Evolutionary conservation across 2,329 filamentous ascomycete species (phyloP), one percentile per base, ranked within the genome.

Genomic region (Exserohilum rostratum): DNA sequence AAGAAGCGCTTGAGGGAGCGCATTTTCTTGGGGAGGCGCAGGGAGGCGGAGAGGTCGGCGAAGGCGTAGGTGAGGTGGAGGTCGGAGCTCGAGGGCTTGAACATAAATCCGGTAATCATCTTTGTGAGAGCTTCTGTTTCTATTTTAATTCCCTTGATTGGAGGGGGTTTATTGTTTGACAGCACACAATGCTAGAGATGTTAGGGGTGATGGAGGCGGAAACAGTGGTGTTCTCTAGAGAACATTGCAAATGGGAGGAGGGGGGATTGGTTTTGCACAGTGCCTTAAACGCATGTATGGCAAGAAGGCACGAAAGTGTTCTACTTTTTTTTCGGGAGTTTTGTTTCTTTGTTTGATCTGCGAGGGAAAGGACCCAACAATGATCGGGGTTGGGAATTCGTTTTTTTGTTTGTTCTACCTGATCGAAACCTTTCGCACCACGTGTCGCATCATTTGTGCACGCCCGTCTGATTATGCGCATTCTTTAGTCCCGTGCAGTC

Each of bases 401-500:
- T 25, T 25, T 25, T 25, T 25, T 25, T 25, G 22, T 25, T 25
- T 25, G 22, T 18, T 10, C 15, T 4, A 15, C n/a, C 22, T 11
- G 17, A 10, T n/a, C n/a, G 29, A 27, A 18, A 18, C 15, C 13
- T 18, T 11, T 13, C 34, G 18, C n/a, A 17, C 5, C 10, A 18
- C 39, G 12, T n/a, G 22, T 22, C n/a, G 3, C 38, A 22, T 40
- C 25, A 46, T 29, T 52, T 43, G 27, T 58, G 55, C 9, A 58
- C 47, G 17, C 46, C 47, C 5, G 27, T 55, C 45, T 58, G 25
- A 10, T 58, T 51, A 3, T 48, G 42, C 13, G 37, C 46, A 17
- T 54, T 42, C 38, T 44, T 55, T 17, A 58, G 18, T 13, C 55
- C 55, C 27, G 30, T 44, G 17, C 55, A 58, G 34, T 55, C 40